phyloP scores from a whole-genome alignment of 1,284 basidiomycete species.

The Trichosporon sp. region DNA sequence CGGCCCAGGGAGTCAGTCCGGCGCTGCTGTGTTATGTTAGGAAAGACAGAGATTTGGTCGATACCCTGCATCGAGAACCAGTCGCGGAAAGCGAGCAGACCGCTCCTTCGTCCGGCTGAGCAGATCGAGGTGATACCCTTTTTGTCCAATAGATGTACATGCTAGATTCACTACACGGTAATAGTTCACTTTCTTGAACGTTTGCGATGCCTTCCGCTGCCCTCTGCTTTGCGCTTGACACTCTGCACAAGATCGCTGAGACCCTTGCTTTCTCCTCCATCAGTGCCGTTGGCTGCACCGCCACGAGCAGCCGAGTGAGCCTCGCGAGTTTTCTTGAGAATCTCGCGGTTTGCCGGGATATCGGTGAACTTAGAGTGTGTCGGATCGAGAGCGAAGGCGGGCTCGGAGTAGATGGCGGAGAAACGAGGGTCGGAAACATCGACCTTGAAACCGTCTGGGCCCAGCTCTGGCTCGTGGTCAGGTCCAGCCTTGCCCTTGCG shows the following conservation, averaged over 20 bases:
- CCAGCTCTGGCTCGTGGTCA: constrained; percentile 54
- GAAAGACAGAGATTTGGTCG: constrained; percentile 34
- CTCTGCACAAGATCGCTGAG: constrained; percentile 69
- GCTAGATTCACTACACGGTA: not conserved
- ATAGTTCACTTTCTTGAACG: constrained; percentile 19
- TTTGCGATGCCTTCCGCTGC: constrained; percentile 21
- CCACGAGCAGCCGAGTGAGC: constrained; percentile 25
- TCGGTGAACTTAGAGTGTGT: constrained; percentile 92
- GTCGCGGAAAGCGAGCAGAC: not conserved
- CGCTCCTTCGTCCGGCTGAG: not conserved
- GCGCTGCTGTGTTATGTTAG: constrained; percentile 48
- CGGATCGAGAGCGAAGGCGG: constrained; percentile 91
- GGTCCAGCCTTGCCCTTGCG: constrained; percentile 48
- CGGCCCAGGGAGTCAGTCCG: constrained; percentile 38
- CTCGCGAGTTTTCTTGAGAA: constrained; percentile 54
- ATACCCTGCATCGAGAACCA: constrained; percentile 40
- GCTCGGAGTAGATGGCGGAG: constrained; percentile 78
- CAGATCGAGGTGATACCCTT: not conserved
- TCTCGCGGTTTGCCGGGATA: constrained; percentile 76
- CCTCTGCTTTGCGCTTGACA: constrained; percentile 66
- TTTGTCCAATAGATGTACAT: not conserved
- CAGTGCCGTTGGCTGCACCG: constrained; percentile 11
- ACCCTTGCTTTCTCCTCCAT: constrained; percentile 5
- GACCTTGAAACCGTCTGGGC: constrained; percentile 61
- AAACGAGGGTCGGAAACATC: constrained; percentile 86